Conservation (phyloP, 805 yeast species). For the Candida hungchunana region DNA sequence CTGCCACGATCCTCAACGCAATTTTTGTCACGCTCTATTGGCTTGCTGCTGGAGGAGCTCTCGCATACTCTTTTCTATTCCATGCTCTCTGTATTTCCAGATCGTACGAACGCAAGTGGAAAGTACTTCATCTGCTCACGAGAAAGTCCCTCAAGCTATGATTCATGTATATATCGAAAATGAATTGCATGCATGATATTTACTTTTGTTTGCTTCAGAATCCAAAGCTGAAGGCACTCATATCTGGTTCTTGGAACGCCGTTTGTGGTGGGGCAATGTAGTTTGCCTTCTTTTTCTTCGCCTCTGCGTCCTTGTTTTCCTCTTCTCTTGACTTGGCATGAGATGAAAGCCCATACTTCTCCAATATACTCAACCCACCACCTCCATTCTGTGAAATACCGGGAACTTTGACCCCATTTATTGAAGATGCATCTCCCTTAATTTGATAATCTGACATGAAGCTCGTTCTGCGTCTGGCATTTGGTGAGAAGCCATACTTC, state of each 20-base stretch:
- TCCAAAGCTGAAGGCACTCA: constrained; percentile 66
- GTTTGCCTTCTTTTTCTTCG: constrained; percentile 7
- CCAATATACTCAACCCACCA: constrained; percentile 22
- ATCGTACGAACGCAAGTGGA: constrained; percentile 24
- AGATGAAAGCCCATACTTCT: constrained; percentile 27
- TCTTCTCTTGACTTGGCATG: constrained; percentile 17
- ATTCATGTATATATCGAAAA: not conserved
- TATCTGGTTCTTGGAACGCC: constrained; percentile 67
- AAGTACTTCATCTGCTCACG: constrained; percentile 8
- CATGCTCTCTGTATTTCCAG: constrained; percentile 16
- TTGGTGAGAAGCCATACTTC: constrained; percentile 25
- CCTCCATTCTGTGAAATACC: not conserved
- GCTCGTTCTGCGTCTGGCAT: constrained; percentile 22
- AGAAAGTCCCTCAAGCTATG: constrained; percentile 3
- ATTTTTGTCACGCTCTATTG: constrained; percentile 8
- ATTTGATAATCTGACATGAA: constrained; percentile 8
- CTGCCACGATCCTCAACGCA: constrained; percentile 1
- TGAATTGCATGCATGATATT: not conserved
- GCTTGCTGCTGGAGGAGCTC: constrained; percentile 7
- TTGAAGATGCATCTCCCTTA: constrained; percentile 1
- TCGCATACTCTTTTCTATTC: constrained; percentile 19
- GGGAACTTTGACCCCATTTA: not conserved
- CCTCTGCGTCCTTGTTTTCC: constrained; percentile 9
- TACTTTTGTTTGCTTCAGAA: constrained; percentile 13
- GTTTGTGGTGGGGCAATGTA: constrained; percentile 42